phyloP scores from a whole-genome alignment of 2,329 filamentous ascomycete genomes.

The Ascosphaera apis region DNA sequence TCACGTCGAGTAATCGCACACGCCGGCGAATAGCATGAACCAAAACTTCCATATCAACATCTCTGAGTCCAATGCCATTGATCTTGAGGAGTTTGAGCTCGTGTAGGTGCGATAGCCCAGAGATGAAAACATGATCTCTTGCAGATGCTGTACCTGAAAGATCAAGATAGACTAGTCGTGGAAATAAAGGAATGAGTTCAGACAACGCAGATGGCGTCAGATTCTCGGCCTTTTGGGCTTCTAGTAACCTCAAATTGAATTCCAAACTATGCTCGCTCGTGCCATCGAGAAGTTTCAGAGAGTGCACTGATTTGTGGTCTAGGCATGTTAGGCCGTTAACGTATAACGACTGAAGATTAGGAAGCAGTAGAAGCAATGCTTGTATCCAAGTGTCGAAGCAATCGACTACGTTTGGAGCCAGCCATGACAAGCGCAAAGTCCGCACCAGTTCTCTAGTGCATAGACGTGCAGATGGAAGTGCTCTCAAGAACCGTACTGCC shows the following conservation, averaged over 20 bases:
- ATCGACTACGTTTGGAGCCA: too few species aligned
- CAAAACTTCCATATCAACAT: conserved; percentile 29
- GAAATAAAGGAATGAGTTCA: conserved; percentile 29
- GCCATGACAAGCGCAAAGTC: conserved; percentile 21
- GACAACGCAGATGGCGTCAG: conserved; percentile 31
- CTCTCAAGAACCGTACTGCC: conserved; percentile 37
- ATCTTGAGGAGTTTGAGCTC: conserved; percentile 35
- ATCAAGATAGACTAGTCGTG: conserved; percentile 33
- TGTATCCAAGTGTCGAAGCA: conserved; percentile 24
- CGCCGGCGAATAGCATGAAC: conserved; percentile 27
- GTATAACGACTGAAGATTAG: conserved; percentile 34
- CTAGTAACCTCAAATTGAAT: conserved; percentile 16
- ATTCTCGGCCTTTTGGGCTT: conserved; percentile 34
- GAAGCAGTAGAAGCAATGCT: conserved; percentile 33
- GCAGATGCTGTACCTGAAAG: conserved; percentile 30
- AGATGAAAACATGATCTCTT: conserved; percentile 26
- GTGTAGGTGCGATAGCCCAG: conserved; percentile 22
- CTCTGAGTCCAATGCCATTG: conserved; percentile 28
- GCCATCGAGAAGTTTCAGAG: too few species aligned
- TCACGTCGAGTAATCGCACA: conserved; percentile 32
- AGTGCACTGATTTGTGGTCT: conserved; percentile 31
- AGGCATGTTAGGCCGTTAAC: conserved; percentile 37
- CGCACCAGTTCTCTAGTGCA: conserved; percentile 33
- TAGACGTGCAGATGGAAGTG: conserved; percentile 28
- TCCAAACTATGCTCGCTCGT: too few species aligned